Evolutionary conservation across 768 basidiomycete genomes (phyloP), one percentile per base, ranked within the genome.

Genomic region (Rhizopogon vinicolor): DNA sequence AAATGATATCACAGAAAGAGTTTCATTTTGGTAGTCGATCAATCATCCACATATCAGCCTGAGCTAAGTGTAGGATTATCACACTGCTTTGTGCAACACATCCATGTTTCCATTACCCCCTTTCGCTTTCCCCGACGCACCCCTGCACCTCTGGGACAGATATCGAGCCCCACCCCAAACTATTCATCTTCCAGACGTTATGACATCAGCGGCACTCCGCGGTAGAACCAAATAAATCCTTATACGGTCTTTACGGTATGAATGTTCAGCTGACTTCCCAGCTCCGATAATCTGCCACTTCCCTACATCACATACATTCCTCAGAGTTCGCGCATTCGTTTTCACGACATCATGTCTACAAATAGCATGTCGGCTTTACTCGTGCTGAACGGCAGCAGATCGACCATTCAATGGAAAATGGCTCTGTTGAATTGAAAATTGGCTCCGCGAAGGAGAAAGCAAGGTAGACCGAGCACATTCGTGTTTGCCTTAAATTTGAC

Each of bases 381-480:
- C 31, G 7, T 3, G 2, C 31, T 10, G 31, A n/a, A 48, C 5
- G 31, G 2, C 53, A 74, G 52, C 77, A 84, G 57, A 73, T 79
- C 35, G 69, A 78, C 41, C 76, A 80, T 58, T 84, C 85, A 64
- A 69, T 86, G 46, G 74, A 79, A 55, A 67, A 82, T 53, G 83
- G 83, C 6, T 85, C 78, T 56, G 65, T 84, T 43, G 66, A 80
- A 41, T 75, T 85, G 57, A 75, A 77, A 59, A 63, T 73, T 33
- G 83, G 81, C 0, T 84, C 85, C 62, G 74, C 78, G 6, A 72
- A 71, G 57, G 78, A 79, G 63, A 74, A 80, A 57, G 74, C 61
- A 25, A 74, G 78, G 43, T 81, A 77, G 72, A 80, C 76, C 7
- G 66, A 75, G 42, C 72, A 78, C 54, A 65, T 85, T 22, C 85